phyloP scores from a whole-genome alignment of 2,329 filamentous ascomycete genomes.

The Uncinocarpus reesii region DNA sequence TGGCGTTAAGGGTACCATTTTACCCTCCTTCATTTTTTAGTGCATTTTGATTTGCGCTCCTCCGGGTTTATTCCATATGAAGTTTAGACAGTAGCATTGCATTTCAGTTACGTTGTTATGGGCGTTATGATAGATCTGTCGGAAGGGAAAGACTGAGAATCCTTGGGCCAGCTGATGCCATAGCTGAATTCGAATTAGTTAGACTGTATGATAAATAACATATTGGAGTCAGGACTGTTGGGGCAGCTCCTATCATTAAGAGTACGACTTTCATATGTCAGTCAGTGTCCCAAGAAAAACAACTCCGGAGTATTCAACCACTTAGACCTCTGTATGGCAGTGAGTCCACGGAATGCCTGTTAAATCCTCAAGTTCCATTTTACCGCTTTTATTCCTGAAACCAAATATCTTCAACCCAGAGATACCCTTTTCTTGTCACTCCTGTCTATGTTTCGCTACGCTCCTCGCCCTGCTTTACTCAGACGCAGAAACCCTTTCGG shows the following conservation, averaged over 20 bases:
- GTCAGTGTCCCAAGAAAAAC: too few relatives aligned
- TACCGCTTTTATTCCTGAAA: too few relatives aligned
- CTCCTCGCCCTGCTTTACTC: too few relatives aligned
- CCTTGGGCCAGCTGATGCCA: conserved; percentile 5
- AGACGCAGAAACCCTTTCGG: too few relatives aligned
- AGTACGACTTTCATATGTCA: too few relatives aligned
- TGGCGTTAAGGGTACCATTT: neutral
- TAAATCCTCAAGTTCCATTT: too few relatives aligned
- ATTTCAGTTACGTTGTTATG: conserved; percentile 5
- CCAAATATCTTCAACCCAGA: too few relatives aligned
- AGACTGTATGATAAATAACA: conserved; percentile 8
- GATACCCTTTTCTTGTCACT: too few relatives aligned
- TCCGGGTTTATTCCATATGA: conserved; percentile 8
- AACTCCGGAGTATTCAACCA: too few relatives aligned
- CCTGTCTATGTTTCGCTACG: too few relatives aligned
- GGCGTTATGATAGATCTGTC: neutral
- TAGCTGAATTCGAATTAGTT: conserved; percentile 1
- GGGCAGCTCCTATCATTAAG: neutral
- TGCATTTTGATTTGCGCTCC: neutral
- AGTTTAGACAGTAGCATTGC: conserved; percentile 10
- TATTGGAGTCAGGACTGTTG: neutral
- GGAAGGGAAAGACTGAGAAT: neutral
- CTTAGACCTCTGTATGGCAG: too few relatives aligned
- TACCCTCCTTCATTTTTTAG: conserved; percentile 1
- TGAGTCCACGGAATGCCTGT: too few relatives aligned